phyloP scores from a whole-genome alignment of 441 rosid genomes.

The Gossypium gossypioides region DNA sequence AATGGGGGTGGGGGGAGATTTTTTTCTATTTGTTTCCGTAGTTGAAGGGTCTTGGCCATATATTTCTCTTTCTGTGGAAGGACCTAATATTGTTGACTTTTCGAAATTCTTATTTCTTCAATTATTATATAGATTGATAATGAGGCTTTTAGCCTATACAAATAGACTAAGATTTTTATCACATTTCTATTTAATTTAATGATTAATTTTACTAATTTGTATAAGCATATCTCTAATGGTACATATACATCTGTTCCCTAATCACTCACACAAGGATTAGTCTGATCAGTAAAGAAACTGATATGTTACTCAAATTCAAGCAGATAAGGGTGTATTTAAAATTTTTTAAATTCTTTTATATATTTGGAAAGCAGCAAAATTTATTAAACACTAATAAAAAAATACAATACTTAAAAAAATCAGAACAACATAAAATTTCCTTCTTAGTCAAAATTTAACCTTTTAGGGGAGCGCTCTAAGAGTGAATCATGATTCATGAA shows the following conservation, averaged over 20 bases:
- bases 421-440: neutral
- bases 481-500: neutral
- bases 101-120: neutral
- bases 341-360: neutral
- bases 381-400: too few species aligned
- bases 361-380: too few species aligned
- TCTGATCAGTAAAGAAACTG: neutral
- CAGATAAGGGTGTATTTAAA: neutral
- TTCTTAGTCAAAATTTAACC: neutral
- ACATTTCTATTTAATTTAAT: neutral
- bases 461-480: neutral
- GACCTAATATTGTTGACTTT: slow-evolving; percentile 10
- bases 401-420: neutral
- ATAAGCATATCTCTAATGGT: neutral
- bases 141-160: neutral
- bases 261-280: neutral
- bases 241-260: neutral
- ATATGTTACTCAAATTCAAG: neutral
- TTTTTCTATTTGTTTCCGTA: slow-evolving; percentile 11
- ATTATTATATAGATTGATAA: neutral
- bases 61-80: neutral
- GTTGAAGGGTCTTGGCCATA: neutral
- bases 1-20: slow-evolving; percentile 12
- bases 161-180: neutral
- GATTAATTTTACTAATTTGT: neutral